Conservation (phyloP, 352 stramenopile genomes). For the Phytophthora rubi region DNA sequence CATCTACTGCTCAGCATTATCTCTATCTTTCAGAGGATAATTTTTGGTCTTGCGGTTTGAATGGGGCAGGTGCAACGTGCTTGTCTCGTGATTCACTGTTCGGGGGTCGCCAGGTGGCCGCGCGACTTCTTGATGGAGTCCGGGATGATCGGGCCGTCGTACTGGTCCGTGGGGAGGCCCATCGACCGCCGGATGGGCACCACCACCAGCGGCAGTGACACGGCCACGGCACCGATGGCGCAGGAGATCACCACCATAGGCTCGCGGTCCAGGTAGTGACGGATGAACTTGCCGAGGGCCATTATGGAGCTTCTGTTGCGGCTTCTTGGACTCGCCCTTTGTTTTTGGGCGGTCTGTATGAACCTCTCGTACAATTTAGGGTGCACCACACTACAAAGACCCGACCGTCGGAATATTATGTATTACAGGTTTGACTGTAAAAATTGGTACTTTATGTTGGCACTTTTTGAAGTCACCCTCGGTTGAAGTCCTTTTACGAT, state of each 20-base stretch:
- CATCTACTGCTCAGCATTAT: constrained; percentile 8
- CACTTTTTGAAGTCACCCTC: no score
- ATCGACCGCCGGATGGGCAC: constrained; percentile 86
- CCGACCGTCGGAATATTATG: constrained; percentile 11
- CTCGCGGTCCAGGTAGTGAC: constrained; percentile 87
- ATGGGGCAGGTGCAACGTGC: constrained; percentile 14
- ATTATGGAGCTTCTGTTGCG: constrained; percentile 14
- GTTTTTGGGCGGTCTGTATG: constrained; percentile 16
- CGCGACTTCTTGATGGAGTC: constrained; percentile 78
- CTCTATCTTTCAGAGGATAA: background rate
- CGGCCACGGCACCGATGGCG: constrained; percentile 72
- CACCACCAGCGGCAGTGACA: constrained; percentile 77
- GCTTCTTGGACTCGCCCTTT: constrained; percentile 10
- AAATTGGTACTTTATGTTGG: no score
- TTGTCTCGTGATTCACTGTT: constrained; percentile 36
- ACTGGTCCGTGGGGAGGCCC: constrained; percentile 88
- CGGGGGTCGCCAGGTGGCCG: constrained; percentile 58
- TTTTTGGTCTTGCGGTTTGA: constrained; percentile 13
- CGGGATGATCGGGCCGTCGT: constrained; percentile 86
- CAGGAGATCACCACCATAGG: constrained; percentile 87
- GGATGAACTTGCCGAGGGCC: constrained; percentile 74
- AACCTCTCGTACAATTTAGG: constrained; percentile 25
- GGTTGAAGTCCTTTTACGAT: no score
- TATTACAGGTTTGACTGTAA: background rate
- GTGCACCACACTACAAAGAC: constrained; percentile 16